A percentile compares a stretch with the other conserved stretches of the same genome.
phyloP scores from a whole-genome alignment of 2,329 filamentous ascomycete species.

The Talaromyces funiculosus region DNA sequence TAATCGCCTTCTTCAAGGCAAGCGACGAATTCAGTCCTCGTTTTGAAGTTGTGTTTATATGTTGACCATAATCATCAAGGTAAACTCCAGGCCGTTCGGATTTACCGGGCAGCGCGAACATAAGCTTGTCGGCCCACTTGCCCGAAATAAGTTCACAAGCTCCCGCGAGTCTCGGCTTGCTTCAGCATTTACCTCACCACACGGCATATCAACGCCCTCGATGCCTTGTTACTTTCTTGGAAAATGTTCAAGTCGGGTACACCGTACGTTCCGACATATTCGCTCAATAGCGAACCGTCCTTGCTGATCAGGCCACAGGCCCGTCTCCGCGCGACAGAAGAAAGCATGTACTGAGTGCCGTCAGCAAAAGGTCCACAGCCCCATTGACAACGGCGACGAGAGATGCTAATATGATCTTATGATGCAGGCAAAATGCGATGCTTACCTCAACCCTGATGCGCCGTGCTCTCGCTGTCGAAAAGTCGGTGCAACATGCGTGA shows the following conservation, averaged over 20 bases:
- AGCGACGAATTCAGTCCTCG: no score
- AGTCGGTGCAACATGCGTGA: conserved; percentile 30
- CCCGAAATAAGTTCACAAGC: neutral
- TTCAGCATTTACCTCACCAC: neutral
- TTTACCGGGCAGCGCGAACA: neutral
- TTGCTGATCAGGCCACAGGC: conserved; percentile 8
- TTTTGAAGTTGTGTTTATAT: no score
- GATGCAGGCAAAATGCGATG: conserved; percentile 36
- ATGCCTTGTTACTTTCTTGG: neutral
- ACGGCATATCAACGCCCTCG: neutral
- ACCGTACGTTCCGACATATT: neutral
- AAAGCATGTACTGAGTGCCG: conserved; percentile 42
- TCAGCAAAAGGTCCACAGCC: conserved; percentile 36
- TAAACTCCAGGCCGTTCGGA: neutral
- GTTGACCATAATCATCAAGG: no score
- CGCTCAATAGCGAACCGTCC: neutral
- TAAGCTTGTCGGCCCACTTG: neutral
- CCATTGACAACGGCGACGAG: neutral
- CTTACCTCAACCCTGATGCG: conserved; percentile 28
- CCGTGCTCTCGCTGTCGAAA: conserved; percentile 37
- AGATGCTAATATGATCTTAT: neutral
- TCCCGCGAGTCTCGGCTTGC: neutral
- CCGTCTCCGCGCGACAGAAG: conserved; percentile 28
- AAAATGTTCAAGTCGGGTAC: neutral
- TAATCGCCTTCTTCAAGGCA: neutral